A percentile compares a stretch with the other conserved stretches of the same genome.
Conservation (phyloP, 345 rosid genomes). For the Chamaenerion angustifolium region DNA sequence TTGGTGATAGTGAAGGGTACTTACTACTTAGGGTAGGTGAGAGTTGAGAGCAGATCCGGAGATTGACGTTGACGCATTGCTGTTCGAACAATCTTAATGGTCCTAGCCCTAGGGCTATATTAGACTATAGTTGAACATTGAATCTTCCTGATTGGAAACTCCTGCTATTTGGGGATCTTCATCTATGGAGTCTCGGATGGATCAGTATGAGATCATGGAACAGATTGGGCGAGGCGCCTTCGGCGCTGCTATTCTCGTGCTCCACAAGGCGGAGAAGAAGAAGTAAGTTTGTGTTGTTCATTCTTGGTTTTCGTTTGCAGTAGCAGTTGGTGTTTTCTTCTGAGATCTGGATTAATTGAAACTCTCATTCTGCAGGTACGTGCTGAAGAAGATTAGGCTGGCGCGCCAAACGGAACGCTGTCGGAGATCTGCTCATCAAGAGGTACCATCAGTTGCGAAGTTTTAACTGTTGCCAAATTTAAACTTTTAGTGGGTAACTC, state of each 20-base stretch:
- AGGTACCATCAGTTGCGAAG: slow-evolving; percentile 26
- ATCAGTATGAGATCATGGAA: slow-evolving; percentile 98
- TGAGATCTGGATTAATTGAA: slow-evolving; percentile 3
- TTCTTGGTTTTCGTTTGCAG: neutral
- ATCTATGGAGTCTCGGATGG: slow-evolving; percentile 90
- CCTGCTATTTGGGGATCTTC: slow-evolving; percentile 1
- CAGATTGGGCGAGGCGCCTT: slow-evolving; percentile 99
- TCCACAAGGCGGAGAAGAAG: slow-evolving; percentile 84
- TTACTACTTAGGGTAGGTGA: too few species aligned
- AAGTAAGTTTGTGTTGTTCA: slow-evolving; percentile 22
- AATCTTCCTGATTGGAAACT: neutral
- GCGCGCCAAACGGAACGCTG: slow-evolving; percentile 96
- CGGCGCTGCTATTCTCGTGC: slow-evolving; percentile 93
- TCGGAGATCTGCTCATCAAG: slow-evolving; percentile 97
- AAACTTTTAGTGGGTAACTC: neutral
- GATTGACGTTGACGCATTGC: slow-evolving; percentile 5
- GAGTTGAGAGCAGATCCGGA: slow-evolving; percentile 5
- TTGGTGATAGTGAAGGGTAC: neutral
- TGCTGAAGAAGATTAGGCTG: slow-evolving; percentile 94
- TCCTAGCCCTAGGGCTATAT: too few species aligned
- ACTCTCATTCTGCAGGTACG: slow-evolving; percentile 39
- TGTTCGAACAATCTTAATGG: neutral
- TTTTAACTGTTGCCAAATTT: neutral
- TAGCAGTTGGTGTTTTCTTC: neutral
- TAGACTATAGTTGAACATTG: neutral